Evolutionary conservation across 2,329 filamentous ascomycete genomes (phyloP).

Genomic region (Epichloe bromicola): DNA sequence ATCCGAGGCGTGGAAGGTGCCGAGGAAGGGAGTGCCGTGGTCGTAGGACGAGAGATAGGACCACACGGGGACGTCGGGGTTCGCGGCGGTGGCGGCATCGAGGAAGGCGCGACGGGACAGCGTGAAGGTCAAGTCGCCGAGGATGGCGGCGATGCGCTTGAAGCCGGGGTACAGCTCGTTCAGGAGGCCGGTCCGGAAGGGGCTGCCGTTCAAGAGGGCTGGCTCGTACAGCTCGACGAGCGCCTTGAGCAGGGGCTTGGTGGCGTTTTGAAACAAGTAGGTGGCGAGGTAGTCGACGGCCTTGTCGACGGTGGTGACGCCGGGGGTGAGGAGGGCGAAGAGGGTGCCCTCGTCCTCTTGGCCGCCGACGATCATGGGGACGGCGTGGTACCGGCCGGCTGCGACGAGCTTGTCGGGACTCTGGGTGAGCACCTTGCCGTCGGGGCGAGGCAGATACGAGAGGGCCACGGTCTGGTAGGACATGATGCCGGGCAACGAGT

Average conservation of each 20-base stretch:
- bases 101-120: slow-evolving; percentile 56
- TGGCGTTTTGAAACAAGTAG: slow-evolving; percentile 47
- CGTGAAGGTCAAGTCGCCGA: slow-evolving; percentile 66
- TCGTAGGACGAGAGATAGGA: slow-evolving; percentile 64
- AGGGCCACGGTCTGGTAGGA: not conserved
- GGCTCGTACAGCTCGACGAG: slow-evolving; percentile 52
- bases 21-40: slow-evolving; percentile 57
- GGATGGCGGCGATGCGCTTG: slow-evolving; percentile 62
- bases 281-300: slow-evolving; percentile 48
- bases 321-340: not conserved
- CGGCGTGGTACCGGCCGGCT: slow-evolving; percentile 47
- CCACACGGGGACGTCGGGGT: slow-evolving; percentile 53
- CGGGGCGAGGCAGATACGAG: slow-evolving; percentile 1
- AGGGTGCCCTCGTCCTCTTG: slow-evolving; percentile 2
- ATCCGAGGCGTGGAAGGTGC: slow-evolving; percentile 64
- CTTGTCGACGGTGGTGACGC: slow-evolving; percentile 43
- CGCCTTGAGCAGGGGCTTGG: slow-evolving; percentile 32
- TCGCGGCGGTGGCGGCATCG: slow-evolving; percentile 25
- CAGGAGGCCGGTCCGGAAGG: slow-evolving; percentile 54
- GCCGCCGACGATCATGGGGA: slow-evolving; percentile 3
- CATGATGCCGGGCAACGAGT: slow-evolving; percentile 8
- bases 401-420: slow-evolving; percentile 13
- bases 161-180: slow-evolving; percentile 66
- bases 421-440: slow-evolving; percentile 17
- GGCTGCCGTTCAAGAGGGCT: slow-evolving; percentile 46